Conservation (phyloP, 2,329 filamentous ascomycete species). For the Monosporascus sp. region DNA sequence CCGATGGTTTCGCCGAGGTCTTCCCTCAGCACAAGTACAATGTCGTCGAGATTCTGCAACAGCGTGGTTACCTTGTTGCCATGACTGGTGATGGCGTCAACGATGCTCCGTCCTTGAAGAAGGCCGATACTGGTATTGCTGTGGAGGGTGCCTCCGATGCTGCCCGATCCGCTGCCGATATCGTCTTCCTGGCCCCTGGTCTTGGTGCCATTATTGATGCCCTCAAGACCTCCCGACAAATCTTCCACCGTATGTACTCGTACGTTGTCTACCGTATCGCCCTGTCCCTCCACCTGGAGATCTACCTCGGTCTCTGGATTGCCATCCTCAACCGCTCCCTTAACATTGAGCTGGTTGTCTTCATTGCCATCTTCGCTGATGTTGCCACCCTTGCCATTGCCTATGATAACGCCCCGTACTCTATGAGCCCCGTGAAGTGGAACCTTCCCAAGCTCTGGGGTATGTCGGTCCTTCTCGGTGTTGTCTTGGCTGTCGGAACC, state of each 20-base stretch:
- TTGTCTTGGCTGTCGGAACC: constrained; percentile 75
- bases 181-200: constrained; percentile 88
- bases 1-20: constrained; percentile 90
- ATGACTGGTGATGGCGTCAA: constrained; percentile 98
- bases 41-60: constrained; percentile 87
- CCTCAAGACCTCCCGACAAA: constrained; percentile 87
- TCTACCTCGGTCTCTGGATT: constrained; percentile 90
- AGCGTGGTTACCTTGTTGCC: constrained; percentile 87
- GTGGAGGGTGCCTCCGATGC: constrained; percentile 90
- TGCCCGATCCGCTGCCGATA: constrained; percentile 85
- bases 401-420: constrained; percentile 88
- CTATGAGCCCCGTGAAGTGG: constrained; percentile 85
- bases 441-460: constrained; percentile 92
- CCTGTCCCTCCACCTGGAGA: constrained; percentile 82
- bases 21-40: constrained; percentile 96
- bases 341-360: constrained; percentile 83
- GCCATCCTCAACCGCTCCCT: constrained; percentile 79
- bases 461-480: constrained; percentile 78
- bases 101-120: constrained; percentile 87
- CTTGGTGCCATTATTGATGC: constrained; percentile 90
- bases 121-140: constrained; percentile 93
- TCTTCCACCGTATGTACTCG: constrained; percentile 95
- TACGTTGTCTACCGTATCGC: constrained; percentile 96
- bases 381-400: constrained; percentile 88
- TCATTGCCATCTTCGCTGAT: constrained; percentile 92